Percentiles rank a stretch among this genome's conserved stretches.
phyloP scores from a whole-genome alignment of 371 early-diverging fungal species.

The Mortierella sp. region DNA sequence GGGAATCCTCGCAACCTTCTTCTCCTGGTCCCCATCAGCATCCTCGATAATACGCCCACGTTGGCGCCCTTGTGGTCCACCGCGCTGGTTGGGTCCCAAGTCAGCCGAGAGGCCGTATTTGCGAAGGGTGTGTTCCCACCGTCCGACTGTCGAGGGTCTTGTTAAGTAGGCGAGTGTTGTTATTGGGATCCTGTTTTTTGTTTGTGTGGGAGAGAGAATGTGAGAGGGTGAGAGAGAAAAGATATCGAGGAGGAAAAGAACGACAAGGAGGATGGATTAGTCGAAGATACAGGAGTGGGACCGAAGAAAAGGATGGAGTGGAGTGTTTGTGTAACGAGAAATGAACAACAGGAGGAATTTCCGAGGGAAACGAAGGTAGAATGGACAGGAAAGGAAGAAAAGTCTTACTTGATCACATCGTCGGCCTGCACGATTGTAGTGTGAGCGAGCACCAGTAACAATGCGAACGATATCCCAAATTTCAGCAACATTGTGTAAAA shows the following conservation, averaged over 20 bases:
- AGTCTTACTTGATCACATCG: neutral
- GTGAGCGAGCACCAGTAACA: neutral
- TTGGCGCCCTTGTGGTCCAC: slow-evolving; percentile 9
- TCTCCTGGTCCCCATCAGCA: neutral
- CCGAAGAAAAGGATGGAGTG: neutral
- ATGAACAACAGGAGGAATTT: neutral
- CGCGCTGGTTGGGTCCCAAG: neutral
- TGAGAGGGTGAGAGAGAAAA: neutral
- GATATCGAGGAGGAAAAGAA: neutral
- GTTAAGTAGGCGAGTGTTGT: neutral
- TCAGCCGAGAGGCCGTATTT: slow-evolving; percentile 26
- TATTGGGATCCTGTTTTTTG: slow-evolving; percentile 21
- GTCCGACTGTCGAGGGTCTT: slow-evolving; percentile 16
- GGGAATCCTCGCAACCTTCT: slow-evolving; percentile 1
- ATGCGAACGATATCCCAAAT: neutral
- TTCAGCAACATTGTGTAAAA: neutral
- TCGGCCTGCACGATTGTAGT: neutral
- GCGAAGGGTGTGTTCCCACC: slow-evolving; percentile 24
- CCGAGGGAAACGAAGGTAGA: neutral
- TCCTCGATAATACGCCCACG: slow-evolving; percentile 4
- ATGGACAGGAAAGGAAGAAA: neutral
- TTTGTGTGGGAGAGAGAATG: neutral
- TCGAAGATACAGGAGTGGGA: too few species aligned
- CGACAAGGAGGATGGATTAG: neutral
- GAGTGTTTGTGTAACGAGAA: neutral